Base-by-base conservation (phyloP, 2,329 filamentous ascomycete species). In the Botryosphaeria agaves region DNA sequence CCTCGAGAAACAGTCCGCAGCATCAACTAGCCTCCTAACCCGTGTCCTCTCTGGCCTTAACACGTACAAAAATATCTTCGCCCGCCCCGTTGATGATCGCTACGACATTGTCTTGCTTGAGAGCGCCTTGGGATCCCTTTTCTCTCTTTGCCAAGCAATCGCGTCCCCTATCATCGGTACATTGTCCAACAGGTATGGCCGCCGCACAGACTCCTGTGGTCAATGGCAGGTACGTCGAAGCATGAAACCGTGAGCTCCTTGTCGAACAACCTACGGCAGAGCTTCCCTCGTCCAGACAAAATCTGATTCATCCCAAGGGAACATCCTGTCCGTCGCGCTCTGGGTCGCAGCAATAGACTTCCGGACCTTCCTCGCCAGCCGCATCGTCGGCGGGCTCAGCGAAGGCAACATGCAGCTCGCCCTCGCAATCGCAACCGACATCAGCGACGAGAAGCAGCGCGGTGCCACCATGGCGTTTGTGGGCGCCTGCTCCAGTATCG, bases 391-490 rank as follows among this genome's bases (percentile, higher is more conserved):
- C 15, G 89, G 89, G 0, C 56, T 98, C 39, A 94, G 85, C 33
- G 89, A 98, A 59, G 89, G 89, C 38, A 98, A 98, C 44, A 81
- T 98, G 3, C 89, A 98, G 59, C 66, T 98, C 9, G 87, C 89
- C 4, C 89, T 87, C 38, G 87, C 89, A 25, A 95, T 98, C 51
- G 89, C 89, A 12, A 89, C 87, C 21, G 89, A 98, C 51, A 85
- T 98, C 40, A 92, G 82, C 26, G 84, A 91, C 44, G 78, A 87
- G 42, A 67, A 69, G 34, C 78, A 76, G 45, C 72, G 89, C 17
- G 83, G 87, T 14, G 74, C 82, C 14, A 94, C 89, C 25, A 94
- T 98, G 83, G 89, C 89, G 5, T 65, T 98, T 32, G 87, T 98
- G 18, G 89, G 89, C 35, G 85, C 80, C 9, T 95, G 89, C 59